Percentiles rank a stretch among this genome's conserved stretches.
phyloP scores from a whole-genome alignment of 345 rosid genomes.

The Dipteronia dyeriana region DNA sequence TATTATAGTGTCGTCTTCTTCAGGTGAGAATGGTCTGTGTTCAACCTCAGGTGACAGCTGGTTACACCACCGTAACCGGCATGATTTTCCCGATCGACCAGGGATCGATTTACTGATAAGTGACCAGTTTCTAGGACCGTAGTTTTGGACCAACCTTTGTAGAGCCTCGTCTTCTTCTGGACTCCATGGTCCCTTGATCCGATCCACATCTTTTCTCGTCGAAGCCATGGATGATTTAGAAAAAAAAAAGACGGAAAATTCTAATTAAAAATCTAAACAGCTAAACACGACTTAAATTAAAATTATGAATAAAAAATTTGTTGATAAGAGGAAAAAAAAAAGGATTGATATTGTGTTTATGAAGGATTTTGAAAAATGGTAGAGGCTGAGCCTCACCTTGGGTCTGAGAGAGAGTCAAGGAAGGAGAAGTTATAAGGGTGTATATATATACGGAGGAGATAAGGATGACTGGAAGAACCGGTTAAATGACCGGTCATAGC shows the following conservation, averaged over 20 bases:
- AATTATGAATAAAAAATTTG: neutral
- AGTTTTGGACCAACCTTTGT: slow-evolving; percentile 54
- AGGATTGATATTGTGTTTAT: neutral
- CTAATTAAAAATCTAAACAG: neutral
- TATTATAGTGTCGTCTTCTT: slow-evolving; percentile 65
- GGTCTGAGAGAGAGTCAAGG: slow-evolving; percentile 4
- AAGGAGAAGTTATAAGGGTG: neutral
- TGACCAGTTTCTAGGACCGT: slow-evolving; percentile 82
- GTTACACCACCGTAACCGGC: slow-evolving; percentile 83
- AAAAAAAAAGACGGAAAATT: neutral
- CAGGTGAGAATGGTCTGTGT: slow-evolving; percentile 66
- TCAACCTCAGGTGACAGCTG: slow-evolving; percentile 85
- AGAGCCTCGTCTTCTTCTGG: slow-evolving; percentile 79
- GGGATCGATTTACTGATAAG: slow-evolving; percentile 79
- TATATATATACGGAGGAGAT: slow-evolving; percentile 31
- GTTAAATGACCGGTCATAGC: slow-evolving; percentile 57
- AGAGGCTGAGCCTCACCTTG: slow-evolving; percentile 49
- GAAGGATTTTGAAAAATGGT: neutral
- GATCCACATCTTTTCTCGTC: slow-evolving; percentile 51
- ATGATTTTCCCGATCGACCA: slow-evolving; percentile 81
- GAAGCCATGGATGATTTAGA: slow-evolving; percentile 34
- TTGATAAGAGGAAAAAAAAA: too few species aligned
- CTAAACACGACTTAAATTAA: neutral
- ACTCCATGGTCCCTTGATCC: slow-evolving; percentile 90
- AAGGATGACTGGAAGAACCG: slow-evolving; percentile 56